Base-by-base conservation (phyloP, 176 grass and related monocot species). In the Urochloa ruziziensis region DNA sequence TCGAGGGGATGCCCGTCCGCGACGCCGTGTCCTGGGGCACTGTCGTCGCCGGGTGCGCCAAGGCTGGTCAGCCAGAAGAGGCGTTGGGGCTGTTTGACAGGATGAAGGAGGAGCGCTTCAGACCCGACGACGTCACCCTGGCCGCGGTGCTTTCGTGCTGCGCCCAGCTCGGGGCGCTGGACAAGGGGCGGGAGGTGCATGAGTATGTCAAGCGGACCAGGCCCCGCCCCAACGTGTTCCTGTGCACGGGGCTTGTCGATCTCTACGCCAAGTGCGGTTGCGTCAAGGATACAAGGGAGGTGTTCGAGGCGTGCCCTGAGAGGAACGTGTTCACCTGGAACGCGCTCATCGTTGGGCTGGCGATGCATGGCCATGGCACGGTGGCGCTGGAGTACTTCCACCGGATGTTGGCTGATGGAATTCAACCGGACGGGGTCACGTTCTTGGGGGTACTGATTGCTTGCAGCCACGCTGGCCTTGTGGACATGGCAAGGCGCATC, bases 281-380 rank as follows among this genome's bases (percentile, higher is more conserved):
- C 48, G 77, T 90, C 16, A 62, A 81, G 10, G 13, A 65, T 7
- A 87, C 92, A 1, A 23, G 1, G 16, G 78, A 92, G 62, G 66
- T 88, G 54, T 94, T 94, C 40, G 63, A 94, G 12, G 47, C 18
- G 0, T 83, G 67, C 43, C 74, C 56, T 0, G 25, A 59, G 12
- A 88, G 73, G 87, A 92, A 90, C 10, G 43, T 88, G 25, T 88
- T 82, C 89, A 91, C 89, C 0, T 94, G 92, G 89, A 92, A 94
- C 6, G 92, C 84, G 2, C 82, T 94, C 56, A 67, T 94, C 13
- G 82, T 87, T 6, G 87, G 92, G 10, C 81, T 92, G 28, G 87
- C 87, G 3, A 91, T 92, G 92, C 87, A 94, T 0, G 87, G 92
- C 6, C 78, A 94, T 47, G 87, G 84, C 24, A 48, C 24, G 19